Evolutionary conservation across 2,329 filamentous ascomycete species (phyloP).

Genomic region (Penicillium sp.): DNA sequence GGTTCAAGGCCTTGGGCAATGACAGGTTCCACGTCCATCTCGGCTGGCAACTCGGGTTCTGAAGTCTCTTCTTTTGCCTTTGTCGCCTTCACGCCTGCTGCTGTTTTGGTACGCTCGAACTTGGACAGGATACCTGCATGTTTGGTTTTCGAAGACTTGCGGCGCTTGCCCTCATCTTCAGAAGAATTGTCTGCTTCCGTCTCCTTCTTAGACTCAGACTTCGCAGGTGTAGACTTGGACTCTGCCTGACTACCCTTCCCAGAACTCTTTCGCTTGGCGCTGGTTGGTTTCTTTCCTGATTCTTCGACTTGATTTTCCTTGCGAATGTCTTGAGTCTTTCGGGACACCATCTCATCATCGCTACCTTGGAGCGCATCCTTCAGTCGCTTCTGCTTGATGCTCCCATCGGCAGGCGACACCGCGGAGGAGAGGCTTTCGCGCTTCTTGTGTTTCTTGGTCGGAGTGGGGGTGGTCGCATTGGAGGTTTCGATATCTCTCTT

Average conservation of each 20-base stretch:
- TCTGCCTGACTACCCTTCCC: conserved; percentile 8
- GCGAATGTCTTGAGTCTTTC: conserved; percentile 14
- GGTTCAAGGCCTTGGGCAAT: conserved; percentile 66
- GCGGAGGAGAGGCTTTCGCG: conserved; percentile 20
- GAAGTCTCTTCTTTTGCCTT: conserved; percentile 10
- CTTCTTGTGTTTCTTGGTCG: conserved; percentile 43
- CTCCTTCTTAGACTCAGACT: conserved; percentile 1
- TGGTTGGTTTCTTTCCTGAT: conserved; percentile 39
- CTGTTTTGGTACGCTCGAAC: conserved; percentile 38
- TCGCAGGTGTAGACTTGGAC: conserved; percentile 33
- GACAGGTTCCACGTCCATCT: conserved; percentile 31
- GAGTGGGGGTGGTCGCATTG: conserved; percentile 30
- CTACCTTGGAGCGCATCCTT: conserved; percentile 27
- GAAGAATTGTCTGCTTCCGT: conserved; percentile 9
- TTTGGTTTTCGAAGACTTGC: conserved; percentile 31
- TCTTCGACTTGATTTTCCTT: conserved; percentile 19
- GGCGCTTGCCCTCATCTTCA: conserved; percentile 25
- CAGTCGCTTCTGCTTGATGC: conserved; percentile 26
- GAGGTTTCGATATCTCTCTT: conserved; percentile 36
- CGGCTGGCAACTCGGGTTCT: conserved; percentile 14
- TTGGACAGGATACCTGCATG: conserved; percentile 42
- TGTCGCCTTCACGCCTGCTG: conserved; percentile 40
- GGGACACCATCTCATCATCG: conserved; percentile 33
- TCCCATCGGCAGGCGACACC: conserved; percentile 29
- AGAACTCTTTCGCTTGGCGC: conserved; percentile 37